These are phyloP conservation scores for Tephrocybe sp. DNA, from an alignment of 768 basidiomycete species.

Conservation along the genomic window DNA sequence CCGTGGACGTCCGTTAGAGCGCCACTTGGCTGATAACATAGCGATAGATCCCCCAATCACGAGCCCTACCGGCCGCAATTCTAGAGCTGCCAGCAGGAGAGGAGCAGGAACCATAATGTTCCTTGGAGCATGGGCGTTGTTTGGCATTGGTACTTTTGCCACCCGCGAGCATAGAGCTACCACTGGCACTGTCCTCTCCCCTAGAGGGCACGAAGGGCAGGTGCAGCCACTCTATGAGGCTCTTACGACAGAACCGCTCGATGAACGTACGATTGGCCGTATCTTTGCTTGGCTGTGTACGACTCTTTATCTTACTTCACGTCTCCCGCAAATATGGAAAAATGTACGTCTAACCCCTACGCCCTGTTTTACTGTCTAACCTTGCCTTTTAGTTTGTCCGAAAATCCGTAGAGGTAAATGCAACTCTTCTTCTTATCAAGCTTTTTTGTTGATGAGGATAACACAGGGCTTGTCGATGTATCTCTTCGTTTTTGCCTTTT, in stretches of 20 bases:
- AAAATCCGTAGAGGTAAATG: constrained; percentile 80
- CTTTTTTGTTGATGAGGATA: constrained; percentile 3
- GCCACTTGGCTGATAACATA: constrained; percentile 27
- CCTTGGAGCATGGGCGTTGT: constrained; percentile 72
- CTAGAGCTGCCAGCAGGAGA: constrained; percentile 59
- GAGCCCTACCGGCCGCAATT: constrained; percentile 34
- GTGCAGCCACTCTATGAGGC: constrained; percentile 18
- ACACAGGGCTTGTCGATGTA: constrained; percentile 86
- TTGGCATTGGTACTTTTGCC: constrained; percentile 58
- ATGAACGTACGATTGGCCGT: constrained; percentile 77
- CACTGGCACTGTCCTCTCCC: constrained; percentile 46
- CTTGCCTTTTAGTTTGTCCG: constrained; percentile 60
- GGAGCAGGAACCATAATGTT: constrained; percentile 75
- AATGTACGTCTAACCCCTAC: constrained; percentile 61
- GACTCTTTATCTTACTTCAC: constrained; percentile 86
- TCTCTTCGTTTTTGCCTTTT: constrained; percentile 90
- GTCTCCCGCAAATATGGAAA: constrained; percentile 98
- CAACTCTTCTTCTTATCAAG: not conserved
- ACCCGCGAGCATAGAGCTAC: constrained; percentile 24
- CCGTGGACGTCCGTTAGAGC: constrained; percentile 46
- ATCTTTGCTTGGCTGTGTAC: constrained; percentile 95
- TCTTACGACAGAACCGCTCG: constrained; percentile 23
- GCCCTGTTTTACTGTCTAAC: constrained; percentile 1
- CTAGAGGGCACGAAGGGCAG: constrained; percentile 10
- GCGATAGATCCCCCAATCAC: constrained; percentile 22